Evolutionary conservation across 2,329 filamentous ascomycete species (phyloP), one percentile per base, ranked within the genome.

Genomic region (Ceratocystis ficicola): DNA sequence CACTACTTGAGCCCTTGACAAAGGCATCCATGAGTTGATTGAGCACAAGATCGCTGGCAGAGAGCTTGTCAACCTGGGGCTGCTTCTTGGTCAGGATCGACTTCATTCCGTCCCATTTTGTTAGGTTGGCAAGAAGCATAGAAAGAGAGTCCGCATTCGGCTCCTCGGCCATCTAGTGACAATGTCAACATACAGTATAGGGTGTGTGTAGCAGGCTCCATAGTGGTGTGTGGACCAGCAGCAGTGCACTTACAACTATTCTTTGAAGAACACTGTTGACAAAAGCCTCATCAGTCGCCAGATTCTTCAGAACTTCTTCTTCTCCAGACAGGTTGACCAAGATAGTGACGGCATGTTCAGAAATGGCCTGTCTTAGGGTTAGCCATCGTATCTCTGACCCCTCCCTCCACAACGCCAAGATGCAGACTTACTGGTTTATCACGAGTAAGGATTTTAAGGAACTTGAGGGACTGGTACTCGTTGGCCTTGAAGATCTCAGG

Each of bases 21-120:
- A 99, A 99, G 71, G 95, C 87, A 74, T 97, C 94, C 74, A 99
- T 85, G 36, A 99, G 79, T 75, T 97, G 94, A 74, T 96, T 91
- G 71, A 97, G 83, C 3, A 90, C 86, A 67, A 84, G 80, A 44
- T 86, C 82, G 50, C 90, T 89, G 1, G 84, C 87, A 5, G 84
- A 85, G 5, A 96, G 82, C n/a, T 80, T 79, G 65, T 85, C 82
- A 1, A 90, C 88, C 0, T 86, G 75, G 5, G 82, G 77, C 69
- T 90, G 87, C 72, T 87, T 88, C 65, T 88, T 79, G 3, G 80
- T 79, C 10, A 93, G 75, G 3, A 96, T 78, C 55, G 81, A 81
- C 69, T 87, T 87, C 66, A 96, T 75, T 5, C 80, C 81, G 70
- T 93, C 86, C 68, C 83, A 87, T 77, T 97, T 97, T 67, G 86